phyloP scores from a whole-genome alignment of 2,329 filamentous ascomycete genomes.

The Mycosphaerella arachidis region DNA sequence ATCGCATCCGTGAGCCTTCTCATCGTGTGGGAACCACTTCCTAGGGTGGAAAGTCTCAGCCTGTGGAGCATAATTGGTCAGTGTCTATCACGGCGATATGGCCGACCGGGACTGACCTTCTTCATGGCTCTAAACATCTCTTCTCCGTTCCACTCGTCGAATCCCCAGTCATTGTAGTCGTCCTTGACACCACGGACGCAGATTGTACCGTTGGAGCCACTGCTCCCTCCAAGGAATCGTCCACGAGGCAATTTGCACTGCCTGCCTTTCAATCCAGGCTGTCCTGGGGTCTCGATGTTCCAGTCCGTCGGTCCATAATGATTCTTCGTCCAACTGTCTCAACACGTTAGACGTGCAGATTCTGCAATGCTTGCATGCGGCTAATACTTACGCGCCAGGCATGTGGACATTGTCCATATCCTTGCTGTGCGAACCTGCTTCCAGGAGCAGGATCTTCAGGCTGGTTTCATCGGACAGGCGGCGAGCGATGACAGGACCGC shows the following conservation, averaged over 20 bases:
- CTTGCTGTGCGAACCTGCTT: constrained; percentile 28
- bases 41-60: constrained; percentile 25
- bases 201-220: constrained; percentile 43
- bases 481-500: constrained; percentile 23
- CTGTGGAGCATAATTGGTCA: constrained; percentile 5
- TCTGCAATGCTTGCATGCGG: too few relatives aligned
- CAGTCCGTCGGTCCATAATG: constrained; percentile 43
- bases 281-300: constrained; percentile 41
- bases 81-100: background rate
- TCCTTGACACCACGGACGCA: constrained; percentile 42
- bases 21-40: constrained; percentile 24
- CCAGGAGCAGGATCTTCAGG: constrained; percentile 24
- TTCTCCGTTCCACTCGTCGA: constrained; percentile 28
- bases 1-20: constrained; percentile 22
- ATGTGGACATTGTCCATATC: constrained; percentile 46
- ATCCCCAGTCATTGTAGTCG: constrained; percentile 36
- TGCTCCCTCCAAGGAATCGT: constrained; percentile 41
- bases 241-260: constrained; percentile 43
- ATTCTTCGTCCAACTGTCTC: constrained; percentile 38
- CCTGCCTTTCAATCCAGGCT: constrained; percentile 38
- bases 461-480: constrained; percentile 26
- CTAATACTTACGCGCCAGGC: constrained; percentile 36
- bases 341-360: too few relatives aligned
- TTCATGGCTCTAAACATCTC: constrained; percentile 30
- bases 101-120: constrained; percentile 13